A percentile compares a stretch with the other conserved stretches of the same genome.
phyloP scores from a whole-genome alignment of 2,329 filamentous ascomycete genomes.

The Ophiostoma fasciatum region DNA sequence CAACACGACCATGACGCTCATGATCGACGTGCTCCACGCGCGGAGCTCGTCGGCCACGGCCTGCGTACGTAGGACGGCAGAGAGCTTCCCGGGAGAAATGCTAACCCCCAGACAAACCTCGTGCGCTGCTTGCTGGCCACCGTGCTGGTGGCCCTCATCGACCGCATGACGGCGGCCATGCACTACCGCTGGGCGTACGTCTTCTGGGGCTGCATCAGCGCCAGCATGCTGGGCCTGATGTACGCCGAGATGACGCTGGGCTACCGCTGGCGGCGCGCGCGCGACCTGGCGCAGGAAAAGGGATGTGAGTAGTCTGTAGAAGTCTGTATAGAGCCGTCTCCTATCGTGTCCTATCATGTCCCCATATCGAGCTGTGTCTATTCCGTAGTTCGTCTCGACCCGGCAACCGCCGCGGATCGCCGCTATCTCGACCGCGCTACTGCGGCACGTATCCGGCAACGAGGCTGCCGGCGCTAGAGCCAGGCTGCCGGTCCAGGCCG shows the following conservation, averaged over 20 bases:
- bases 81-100: no score
- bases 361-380: neutral
- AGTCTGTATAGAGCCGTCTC: neutral
- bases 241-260: constrained; percentile 5
- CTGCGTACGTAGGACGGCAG: no score
- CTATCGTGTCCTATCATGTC: neutral
- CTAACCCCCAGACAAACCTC: constrained; percentile 14
- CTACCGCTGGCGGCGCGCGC: constrained; percentile 2
- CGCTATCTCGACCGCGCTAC: no score
- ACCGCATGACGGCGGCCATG: constrained; percentile 13
- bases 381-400: no score
- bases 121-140: constrained; percentile 17
- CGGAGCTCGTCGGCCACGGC: constrained; percentile 18
- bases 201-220: constrained; percentile 6
- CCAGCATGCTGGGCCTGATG: constrained; percentile 6
- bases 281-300: constrained; percentile 1
- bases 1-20: constrained; percentile 19
- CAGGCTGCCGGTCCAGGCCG: no score
- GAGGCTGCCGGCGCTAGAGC: no score
- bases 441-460: no score
- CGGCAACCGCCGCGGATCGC: no score
- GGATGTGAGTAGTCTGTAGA: neutral
- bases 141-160: constrained; percentile 16
- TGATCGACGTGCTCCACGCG: constrained; percentile 18
- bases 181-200: constrained; percentile 5